These are phyloP conservation scores for Solanum pennellii DNA, from an alignment of 257 asterid genomes.

Conservation along the genomic window DNA sequence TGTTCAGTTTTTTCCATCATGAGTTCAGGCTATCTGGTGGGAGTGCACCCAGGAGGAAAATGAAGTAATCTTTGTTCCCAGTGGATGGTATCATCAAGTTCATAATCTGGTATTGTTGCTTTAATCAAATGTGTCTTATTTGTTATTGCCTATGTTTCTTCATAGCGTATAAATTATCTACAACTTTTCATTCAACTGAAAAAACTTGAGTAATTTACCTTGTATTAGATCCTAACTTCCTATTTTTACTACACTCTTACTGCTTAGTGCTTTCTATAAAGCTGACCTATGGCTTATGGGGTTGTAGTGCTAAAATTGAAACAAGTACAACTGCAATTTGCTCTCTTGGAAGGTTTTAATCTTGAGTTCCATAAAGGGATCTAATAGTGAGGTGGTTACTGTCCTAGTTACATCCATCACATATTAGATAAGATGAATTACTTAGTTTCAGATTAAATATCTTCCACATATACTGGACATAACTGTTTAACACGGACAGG, in stretches of 20 bases:
- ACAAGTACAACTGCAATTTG: background rate
- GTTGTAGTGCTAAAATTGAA: background rate
- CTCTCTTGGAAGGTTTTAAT: background rate
- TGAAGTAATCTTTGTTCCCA: conserved; percentile 90
- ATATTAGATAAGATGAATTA: background rate
- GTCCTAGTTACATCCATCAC: background rate
- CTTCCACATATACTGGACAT: background rate
- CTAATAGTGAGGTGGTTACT: background rate
- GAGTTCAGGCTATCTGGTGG: conserved; percentile 69
- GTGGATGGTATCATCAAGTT: conserved; percentile 99
- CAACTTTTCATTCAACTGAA: background rate
- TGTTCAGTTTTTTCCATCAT: background rate
- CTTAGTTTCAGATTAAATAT: background rate
- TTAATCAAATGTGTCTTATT: background rate
- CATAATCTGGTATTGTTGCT: conserved; percentile 63
- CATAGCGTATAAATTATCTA: background rate
- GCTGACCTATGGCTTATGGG: background rate
- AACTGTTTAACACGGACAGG: background rate
- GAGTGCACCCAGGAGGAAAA: conserved; percentile 76
- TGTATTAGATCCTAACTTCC: background rate
- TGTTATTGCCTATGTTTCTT: background rate
- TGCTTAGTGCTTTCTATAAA: background rate
- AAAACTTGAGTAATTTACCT: background rate
- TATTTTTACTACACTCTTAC: background rate
- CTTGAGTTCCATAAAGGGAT: background rate